phyloP scores from a whole-genome alignment of 106 monocot genomes.

The Apostasia ramifera region DNA sequence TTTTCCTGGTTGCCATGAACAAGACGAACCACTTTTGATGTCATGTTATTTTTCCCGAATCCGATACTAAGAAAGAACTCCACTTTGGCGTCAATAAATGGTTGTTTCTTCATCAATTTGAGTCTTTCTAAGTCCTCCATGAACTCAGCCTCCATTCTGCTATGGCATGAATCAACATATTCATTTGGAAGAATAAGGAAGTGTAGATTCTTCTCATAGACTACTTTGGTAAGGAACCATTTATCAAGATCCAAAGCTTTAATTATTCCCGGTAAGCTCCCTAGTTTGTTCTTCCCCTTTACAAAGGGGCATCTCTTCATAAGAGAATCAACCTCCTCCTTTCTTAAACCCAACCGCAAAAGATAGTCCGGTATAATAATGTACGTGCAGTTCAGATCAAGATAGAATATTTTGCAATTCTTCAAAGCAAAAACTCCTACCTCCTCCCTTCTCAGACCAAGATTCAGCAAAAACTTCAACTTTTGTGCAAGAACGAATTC shows the following conservation, averaged over 20 bases:
- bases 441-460: slow-evolving; percentile 56
- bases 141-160: slow-evolving; percentile 34
- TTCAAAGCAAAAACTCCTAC: slow-evolving; percentile 36
- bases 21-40: slow-evolving; percentile 10
- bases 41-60: slow-evolving; percentile 65
- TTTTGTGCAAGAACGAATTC: slow-evolving; percentile 33
- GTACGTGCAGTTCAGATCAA: slow-evolving; percentile 34
- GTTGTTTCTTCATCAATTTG: slow-evolving; percentile 11
- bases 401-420: slow-evolving; percentile 25
- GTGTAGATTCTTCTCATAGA: slow-evolving; percentile 12
- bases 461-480: slow-evolving; percentile 45
- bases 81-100: slow-evolving; percentile 34
- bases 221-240: slow-evolving; percentile 39
- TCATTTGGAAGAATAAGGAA: slow-evolving; percentile 26
- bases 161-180: slow-evolving; percentile 7
- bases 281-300: slow-evolving; percentile 60
- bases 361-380: slow-evolving; percentile 57
- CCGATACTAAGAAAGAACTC: slow-evolving; percentile 77
- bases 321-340: slow-evolving; percentile 17
- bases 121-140: slow-evolving; percentile 26
- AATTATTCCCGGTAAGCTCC: slow-evolving; percentile 45
- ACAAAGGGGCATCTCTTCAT: slow-evolving; percentile 33
- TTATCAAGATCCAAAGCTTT: slow-evolving; percentile 39
- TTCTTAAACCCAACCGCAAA: slow-evolving; percentile 23
- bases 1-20: slow-evolving; percentile 35